Base-by-base conservation (phyloP, 352 stramenopile species). In the Pythium aristosporum region DNA sequence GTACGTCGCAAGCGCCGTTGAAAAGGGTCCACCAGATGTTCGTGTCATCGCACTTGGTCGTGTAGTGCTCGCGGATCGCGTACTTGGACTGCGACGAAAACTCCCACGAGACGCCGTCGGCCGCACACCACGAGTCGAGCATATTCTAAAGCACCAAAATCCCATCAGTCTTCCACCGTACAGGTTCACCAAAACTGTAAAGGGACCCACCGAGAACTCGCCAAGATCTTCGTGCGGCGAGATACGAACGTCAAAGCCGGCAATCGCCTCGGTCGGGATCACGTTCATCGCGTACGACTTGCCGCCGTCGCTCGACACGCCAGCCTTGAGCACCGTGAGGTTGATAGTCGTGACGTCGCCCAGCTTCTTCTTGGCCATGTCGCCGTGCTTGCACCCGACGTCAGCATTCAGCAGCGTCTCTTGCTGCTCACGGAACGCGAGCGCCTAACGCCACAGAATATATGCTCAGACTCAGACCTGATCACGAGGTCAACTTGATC, bases 301-400 rank as follows among this genome's bases (percentile, higher is more conserved):
- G 55, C 95, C 83, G 8, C 85, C 90, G 52, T 94, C 83, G 21
- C 75, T 68, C 18, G 79, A 78, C 12, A 99, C 92, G 30, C 95
- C 95, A 23, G 86, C 91, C 74, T 98, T 73, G 11, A 99, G 76
- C 23, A 93, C 87, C 7, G 95, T 98, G 42, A 98, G 85, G 72
- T 99, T 98, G 48, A 99, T 70, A 13, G 89, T 98, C 5, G 96
- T 98, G 5, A 99, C 95, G 71, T 99, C 96, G 13, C 96, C 96
- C 25, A 99, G 68, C 39, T 92, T 97, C 48, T 85, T 87, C 69
- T 96, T 94, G 67, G 89, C 84, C 48, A 94, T 94, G 20, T 97
- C 82, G n/a, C 87, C 90, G 72, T 98, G 95, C 44, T 90, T 92
- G 79, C 94, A 98, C 5, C 88, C 89, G 34, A 59, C 48, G 51